Conservation (phyloP, 2,329 filamentous ascomycete species). For the Lasiodiplodia gonubiensis region DNA sequence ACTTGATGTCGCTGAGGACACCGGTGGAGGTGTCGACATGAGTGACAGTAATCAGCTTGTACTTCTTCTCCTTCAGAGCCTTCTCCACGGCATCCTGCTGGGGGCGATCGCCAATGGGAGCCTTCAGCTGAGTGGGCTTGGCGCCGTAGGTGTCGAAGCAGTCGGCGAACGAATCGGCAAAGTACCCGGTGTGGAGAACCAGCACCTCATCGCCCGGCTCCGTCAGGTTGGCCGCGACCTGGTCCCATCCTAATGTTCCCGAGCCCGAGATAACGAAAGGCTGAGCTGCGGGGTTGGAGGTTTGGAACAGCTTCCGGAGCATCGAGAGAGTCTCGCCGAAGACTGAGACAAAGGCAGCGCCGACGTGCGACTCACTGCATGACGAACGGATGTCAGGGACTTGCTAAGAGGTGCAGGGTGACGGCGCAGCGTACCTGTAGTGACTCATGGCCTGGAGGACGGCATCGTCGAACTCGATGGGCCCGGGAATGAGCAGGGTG, state of each 20-base stretch:
- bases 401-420: slow-evolving; percentile 12
- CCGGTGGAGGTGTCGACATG: slow-evolving; percentile 98
- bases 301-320: slow-evolving; percentile 94
- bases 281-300: slow-evolving; percentile 78
- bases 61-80: slow-evolving; percentile 86
- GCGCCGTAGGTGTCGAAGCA: slow-evolving; percentile 91
- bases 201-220: slow-evolving; percentile 90
- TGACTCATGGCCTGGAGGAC: slow-evolving; percentile 95
- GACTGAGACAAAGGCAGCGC: slow-evolving; percentile 81
- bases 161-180: slow-evolving; percentile 91
- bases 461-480: slow-evolving; percentile 98
- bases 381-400: background rate
- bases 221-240: slow-evolving; percentile 90
- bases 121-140: slow-evolving; percentile 86
- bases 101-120: slow-evolving; percentile 84
- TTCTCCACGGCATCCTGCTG: slow-evolving; percentile 87
- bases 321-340: slow-evolving; percentile 90
- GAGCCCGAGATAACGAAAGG: slow-evolving; percentile 94
- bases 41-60: slow-evolving; percentile 93
- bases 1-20: slow-evolving; percentile 88
- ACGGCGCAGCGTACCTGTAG: slow-evolving; percentile 67
- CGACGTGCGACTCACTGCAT: slow-evolving; percentile 88
- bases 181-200: slow-evolving; percentile 96
- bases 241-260: slow-evolving; percentile 94
- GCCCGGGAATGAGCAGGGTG: slow-evolving; percentile 91